Percentiles rank a stretch among this genome's conserved stretches.
phyloP scores from a whole-genome alignment of 1,139 yeast species.

The Zygotorulaspora mrakii region DNA sequence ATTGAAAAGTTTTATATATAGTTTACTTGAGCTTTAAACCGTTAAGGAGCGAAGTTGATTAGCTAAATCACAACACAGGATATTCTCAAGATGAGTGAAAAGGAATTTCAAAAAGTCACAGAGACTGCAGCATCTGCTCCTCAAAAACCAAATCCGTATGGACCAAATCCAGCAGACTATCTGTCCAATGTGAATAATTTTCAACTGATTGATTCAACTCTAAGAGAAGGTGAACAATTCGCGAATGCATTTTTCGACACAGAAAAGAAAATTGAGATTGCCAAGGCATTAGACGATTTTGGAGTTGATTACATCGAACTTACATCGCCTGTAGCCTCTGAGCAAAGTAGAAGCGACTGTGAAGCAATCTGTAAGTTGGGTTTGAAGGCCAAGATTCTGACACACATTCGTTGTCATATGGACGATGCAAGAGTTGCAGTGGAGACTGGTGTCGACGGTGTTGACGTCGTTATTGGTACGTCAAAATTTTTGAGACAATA shows the following conservation, averaged over 20 bases:
- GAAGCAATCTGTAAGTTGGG: constrained; percentile 98
- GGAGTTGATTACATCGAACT: constrained; percentile 98
- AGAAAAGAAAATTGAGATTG: constrained; percentile 94
- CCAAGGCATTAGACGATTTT: constrained; percentile 94
- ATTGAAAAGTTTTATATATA: too few species aligned
- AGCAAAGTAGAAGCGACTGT: constrained; percentile 88
- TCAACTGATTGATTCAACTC: constrained; percentile 90
- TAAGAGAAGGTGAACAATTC: constrained; percentile 98
- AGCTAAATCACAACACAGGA: too few species aligned
- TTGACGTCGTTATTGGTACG: constrained; percentile 96
- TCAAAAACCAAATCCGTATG: constrained; percentile 75
- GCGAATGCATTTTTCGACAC: constrained; percentile 95
- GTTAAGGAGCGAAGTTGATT: too few species aligned
- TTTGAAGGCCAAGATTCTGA: constrained; percentile 85
- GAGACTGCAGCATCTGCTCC: constrained; percentile 41
- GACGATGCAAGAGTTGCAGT: constrained; percentile 97
- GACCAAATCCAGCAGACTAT: constrained; percentile 91
- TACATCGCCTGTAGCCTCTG: constrained; percentile 96
- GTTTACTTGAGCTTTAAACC: too few species aligned
- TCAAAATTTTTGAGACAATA: constrained; percentile 92
- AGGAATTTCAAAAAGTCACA: constrained; percentile 45
- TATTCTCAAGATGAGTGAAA: constrained; percentile 8
- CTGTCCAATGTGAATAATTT: constrained; percentile 85
- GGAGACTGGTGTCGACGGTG: constrained; percentile 98
- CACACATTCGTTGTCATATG: constrained; percentile 96